A percentile compares a stretch with the other conserved stretches of the same genome.
phyloP scores from a whole-genome alignment of 2,329 filamentous ascomycete species.

The Fusarium zealandicum region DNA sequence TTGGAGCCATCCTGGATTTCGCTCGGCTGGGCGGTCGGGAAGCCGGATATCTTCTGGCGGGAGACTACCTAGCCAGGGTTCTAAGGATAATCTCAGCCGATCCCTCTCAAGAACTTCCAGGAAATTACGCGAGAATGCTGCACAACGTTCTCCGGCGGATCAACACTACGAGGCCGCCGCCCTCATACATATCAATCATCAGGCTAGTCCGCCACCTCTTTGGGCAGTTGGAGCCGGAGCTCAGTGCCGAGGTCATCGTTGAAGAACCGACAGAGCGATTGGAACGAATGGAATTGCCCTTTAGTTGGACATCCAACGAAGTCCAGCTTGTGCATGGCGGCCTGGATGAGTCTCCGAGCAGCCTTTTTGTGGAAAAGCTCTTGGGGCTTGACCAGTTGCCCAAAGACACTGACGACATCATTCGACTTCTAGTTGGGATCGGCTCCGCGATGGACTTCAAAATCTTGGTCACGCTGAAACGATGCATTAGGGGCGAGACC shows the following conservation, averaged over 20 bases:
- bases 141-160: slow-evolving; percentile 58
- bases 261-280: slow-evolving; percentile 52
- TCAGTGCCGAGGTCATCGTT: slow-evolving; percentile 47
- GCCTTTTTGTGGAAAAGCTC: slow-evolving; percentile 71
- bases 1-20: slow-evolving; percentile 73
- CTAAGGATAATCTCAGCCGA: slow-evolving; percentile 70
- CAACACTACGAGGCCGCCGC: slow-evolving; percentile 55
- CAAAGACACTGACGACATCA: slow-evolving; percentile 60
- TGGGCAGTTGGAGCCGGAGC: slow-evolving; percentile 50
- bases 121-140: slow-evolving; percentile 64
- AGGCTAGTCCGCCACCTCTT: slow-evolving; percentile 57
- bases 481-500: slow-evolving; percentile 58
- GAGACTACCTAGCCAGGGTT: slow-evolving; percentile 65
- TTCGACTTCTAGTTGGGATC: slow-evolving; percentile 63
- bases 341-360: slow-evolving; percentile 43
- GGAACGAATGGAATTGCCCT: slow-evolving; percentile 42
- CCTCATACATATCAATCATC: slow-evolving; percentile 61
- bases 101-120: slow-evolving; percentile 55
- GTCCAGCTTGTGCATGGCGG: slow-evolving; percentile 54
- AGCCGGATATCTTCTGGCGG: slow-evolving; percentile 64
- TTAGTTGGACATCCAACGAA: slow-evolving; percentile 57
- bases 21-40: slow-evolving; percentile 67
- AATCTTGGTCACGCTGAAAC: slow-evolving; percentile 61
- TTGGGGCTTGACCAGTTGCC: slow-evolving; percentile 67
- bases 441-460: slow-evolving; percentile 58